Percentiles rank a stretch among this genome's conserved stretches.
phyloP scores from a whole-genome alignment of 345 rosid genomes.

The Dipteronia dyeriana region DNA sequence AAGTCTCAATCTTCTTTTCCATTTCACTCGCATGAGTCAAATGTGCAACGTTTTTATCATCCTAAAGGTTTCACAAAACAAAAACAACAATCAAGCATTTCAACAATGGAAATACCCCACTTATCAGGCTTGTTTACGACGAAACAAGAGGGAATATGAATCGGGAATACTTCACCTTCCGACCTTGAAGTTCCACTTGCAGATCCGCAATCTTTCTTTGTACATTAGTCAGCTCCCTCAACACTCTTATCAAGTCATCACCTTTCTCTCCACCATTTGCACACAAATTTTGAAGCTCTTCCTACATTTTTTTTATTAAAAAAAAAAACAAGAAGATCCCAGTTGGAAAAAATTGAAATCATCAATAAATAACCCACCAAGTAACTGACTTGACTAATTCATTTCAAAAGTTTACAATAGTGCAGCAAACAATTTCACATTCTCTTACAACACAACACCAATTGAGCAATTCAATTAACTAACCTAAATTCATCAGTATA shows the following conservation, averaged over 20 bases:
- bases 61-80: conserved; percentile 40
- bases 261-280: conserved; percentile 64
- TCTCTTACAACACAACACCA: neutral
- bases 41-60: conserved; percentile 95
- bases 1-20: conserved; percentile 89
- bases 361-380: neutral
- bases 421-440: neutral
- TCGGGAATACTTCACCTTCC: conserved; percentile 60
- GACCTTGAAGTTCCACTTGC: conserved; percentile 97
- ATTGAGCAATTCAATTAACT: neutral
- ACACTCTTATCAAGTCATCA: conserved; percentile 77
- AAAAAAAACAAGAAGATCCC: neutral
- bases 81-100: conserved; percentile 7
- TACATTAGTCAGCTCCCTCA: conserved; percentile 80
- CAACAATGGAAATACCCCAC: conserved; percentile 2
- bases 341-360: neutral
- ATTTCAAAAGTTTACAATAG: neutral
- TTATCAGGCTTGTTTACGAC: neutral
- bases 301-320: conserved; percentile 29
- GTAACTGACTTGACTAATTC: neutral
- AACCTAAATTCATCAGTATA: neutral
- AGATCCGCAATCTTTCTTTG: conserved; percentile 93
- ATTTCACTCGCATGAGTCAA: conserved; percentile 94
- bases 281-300: conserved; percentile 68
- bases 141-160: neutral